A percentile compares a stretch with the other conserved stretches of the same genome.
These are phyloP conservation scores for Fusarium robinianum DNA, from an alignment of 2,329 filamentous ascomycete species.

Conservation along the genomic window DNA sequence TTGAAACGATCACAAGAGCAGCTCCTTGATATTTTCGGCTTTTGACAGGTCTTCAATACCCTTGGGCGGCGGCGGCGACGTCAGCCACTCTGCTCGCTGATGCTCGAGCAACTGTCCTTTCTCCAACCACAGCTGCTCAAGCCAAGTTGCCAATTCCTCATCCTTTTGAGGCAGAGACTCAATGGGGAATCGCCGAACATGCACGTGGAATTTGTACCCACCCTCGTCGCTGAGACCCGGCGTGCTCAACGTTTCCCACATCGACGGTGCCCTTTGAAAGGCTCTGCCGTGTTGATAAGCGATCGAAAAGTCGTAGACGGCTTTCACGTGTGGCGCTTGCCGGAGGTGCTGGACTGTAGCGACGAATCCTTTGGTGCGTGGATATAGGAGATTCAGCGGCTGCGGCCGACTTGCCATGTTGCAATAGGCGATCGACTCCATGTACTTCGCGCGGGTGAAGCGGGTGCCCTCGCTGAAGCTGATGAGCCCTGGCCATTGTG, in stretches of 20 bases:
- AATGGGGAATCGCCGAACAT: constrained; percentile 54
- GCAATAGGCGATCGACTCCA: constrained; percentile 57
- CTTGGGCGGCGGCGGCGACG: too few species aligned
- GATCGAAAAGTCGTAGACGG: constrained; percentile 60
- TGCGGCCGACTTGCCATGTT: constrained; percentile 53
- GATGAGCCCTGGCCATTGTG: constrained; percentile 57
- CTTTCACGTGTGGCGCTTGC: constrained; percentile 54
- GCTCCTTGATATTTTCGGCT: too few species aligned
- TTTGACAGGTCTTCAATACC: too few species aligned
- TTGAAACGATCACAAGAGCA: too few species aligned
- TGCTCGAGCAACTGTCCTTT: constrained; percentile 57
- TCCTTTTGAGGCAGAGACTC: constrained; percentile 53
- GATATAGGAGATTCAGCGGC: constrained; percentile 62
- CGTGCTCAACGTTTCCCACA: constrained; percentile 57
- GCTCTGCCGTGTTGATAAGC: constrained; percentile 52
- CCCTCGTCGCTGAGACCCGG: constrained; percentile 42
- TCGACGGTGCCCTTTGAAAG: constrained; percentile 54
- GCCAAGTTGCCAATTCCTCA: constrained; percentile 54
- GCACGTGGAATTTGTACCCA: constrained; percentile 55
- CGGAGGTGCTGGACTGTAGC: constrained; percentile 61
- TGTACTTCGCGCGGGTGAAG: constrained; percentile 58
- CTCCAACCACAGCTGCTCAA: constrained; percentile 57
- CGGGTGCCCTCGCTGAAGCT: constrained; percentile 68
- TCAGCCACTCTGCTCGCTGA: constrained; percentile 26
- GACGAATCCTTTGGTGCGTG: constrained; percentile 63